Percentiles rank a stretch among this genome's conserved stretches.
These are phyloP conservation scores for Paraglomus occultum DNA, from an alignment of 192 early-diverging fungal species.

Conservation along the genomic window DNA sequence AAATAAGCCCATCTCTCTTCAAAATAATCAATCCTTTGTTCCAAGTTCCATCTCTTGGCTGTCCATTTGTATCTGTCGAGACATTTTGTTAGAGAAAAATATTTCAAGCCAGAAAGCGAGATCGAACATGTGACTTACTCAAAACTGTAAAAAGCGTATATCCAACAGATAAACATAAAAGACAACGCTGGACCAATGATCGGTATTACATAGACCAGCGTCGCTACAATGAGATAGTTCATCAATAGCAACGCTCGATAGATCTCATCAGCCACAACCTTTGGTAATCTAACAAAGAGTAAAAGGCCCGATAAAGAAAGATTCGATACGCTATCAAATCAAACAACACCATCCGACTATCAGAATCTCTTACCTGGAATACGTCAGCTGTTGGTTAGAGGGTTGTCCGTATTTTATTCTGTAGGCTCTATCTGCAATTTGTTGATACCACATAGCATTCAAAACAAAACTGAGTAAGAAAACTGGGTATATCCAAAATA, in stretches of 20 bases:
- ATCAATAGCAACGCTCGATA: constrained; percentile 49
- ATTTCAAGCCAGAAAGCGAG: no score
- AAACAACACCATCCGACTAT: background rate
- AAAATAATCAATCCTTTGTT: constrained; percentile 52
- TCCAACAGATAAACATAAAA: constrained; percentile 47
- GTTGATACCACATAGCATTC: constrained; percentile 55
- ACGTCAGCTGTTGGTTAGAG: constrained; percentile 29
- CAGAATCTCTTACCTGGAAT: constrained; percentile 29
- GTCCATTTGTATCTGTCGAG: constrained; percentile 55
- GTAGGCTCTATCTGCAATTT: constrained; percentile 53
- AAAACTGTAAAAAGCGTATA: constrained; percentile 50
- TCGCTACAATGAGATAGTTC: constrained; percentile 40
- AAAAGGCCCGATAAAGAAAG: background rate
- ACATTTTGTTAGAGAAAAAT: no score
- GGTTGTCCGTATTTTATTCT: constrained; percentile 44
- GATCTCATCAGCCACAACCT: constrained; percentile 39
- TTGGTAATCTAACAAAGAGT: constrained; percentile 24
- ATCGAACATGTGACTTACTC: constrained; percentile 42
- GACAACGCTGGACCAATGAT: constrained; percentile 40
- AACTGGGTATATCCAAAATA: constrained; percentile 60
- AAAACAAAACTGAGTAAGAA: constrained; percentile 50
- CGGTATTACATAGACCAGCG: constrained; percentile 40
- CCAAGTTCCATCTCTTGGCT: constrained; percentile 50
- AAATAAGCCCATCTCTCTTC: constrained; percentile 62
- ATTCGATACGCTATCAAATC: background rate